Evolutionary conservation across 1,284 basidiomycete species (phyloP), one percentile per base, ranked within the genome.

Genomic region (Ganoderma leucocontextum): DNA sequence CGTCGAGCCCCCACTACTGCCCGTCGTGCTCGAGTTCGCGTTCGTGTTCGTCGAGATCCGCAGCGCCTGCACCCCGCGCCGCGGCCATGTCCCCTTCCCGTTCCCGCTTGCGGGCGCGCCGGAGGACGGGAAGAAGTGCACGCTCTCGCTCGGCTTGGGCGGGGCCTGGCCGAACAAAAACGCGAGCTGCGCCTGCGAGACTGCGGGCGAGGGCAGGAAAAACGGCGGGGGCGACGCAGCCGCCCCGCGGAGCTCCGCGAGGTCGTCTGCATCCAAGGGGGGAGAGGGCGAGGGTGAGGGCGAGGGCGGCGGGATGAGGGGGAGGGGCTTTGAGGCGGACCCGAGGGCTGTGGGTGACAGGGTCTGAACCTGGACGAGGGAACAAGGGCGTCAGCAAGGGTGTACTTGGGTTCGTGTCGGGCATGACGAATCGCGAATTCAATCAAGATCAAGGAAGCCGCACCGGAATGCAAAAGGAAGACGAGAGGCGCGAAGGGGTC

Each of bases 151-250:
- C 8, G 69, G 63, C 6, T 47, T 42, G 4, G 67, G 53, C 25
- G 65, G 65, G 0, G 22, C 13, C 47, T 49, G 47, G 29, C 63
- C 41, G 53, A 73, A 73, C 6, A 73, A 64, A 9, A 70, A 33
- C 63, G 69, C 69, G 62, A 73, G 71, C 61, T 73, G 69, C 42
- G 69, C 71, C 41, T 70, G 67, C 33, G 71, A 47, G 25, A 72
- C 68, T 13, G 68, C 64, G 38, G 66, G 63, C 7, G 68, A 61
- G 33, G 70, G 64, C 57, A 65, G 59, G 66, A 62, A 64, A 19
- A 68, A 33, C 44, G 71, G 71, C 13, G 68, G 66, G 17, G 68
- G 71, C 6, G 66, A 66, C 35, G 63, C 67, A 2, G 63, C 61
- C 13, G 62, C 66, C 13, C 57, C 42, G 22, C 66, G 62, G 25